phyloP scores from a whole-genome alignment of 2,329 filamentous ascomycete species.

The Aspergillus flavus region DNA sequence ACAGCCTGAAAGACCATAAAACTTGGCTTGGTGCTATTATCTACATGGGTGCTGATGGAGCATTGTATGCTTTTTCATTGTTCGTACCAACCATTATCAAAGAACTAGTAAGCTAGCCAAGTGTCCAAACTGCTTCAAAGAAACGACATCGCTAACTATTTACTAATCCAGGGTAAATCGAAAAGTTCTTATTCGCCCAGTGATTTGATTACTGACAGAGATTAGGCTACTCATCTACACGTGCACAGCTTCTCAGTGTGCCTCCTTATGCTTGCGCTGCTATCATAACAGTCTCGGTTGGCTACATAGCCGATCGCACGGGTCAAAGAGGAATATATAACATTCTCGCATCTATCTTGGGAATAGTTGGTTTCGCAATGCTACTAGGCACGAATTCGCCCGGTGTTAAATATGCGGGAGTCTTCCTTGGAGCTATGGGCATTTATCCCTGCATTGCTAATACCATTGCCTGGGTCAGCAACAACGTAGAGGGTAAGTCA shows the following conservation, averaged over 20 bases:
- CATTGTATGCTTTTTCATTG: constrained; percentile 53
- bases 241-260: constrained; percentile 57
- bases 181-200: neutral
- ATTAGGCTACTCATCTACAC: neutral
- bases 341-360: constrained; percentile 69
- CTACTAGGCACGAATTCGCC: constrained; percentile 66
- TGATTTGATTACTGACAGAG: neutral
- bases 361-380: constrained; percentile 78
- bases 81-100: constrained; percentile 77
- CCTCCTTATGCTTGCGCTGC: constrained; percentile 75
- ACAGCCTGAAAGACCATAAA: constrained; percentile 79
- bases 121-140: neutral
- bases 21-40: constrained; percentile 74
- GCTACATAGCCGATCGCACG: constrained; percentile 76
- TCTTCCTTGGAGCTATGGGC: constrained; percentile 80
- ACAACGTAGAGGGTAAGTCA: constrained; percentile 70
- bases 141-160: neutral
- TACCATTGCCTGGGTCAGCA: constrained; percentile 84
- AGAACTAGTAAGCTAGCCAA: constrained; percentile 43
- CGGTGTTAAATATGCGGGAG: constrained; percentile 76
- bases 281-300: constrained; percentile 67
- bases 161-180: neutral
- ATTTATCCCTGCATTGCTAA: constrained; percentile 89
- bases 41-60: constrained; percentile 75
- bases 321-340: constrained; percentile 77